Base-by-base conservation (phyloP, 805 yeast species). In the Wickerhamomyces kurtzmanii region DNA sequence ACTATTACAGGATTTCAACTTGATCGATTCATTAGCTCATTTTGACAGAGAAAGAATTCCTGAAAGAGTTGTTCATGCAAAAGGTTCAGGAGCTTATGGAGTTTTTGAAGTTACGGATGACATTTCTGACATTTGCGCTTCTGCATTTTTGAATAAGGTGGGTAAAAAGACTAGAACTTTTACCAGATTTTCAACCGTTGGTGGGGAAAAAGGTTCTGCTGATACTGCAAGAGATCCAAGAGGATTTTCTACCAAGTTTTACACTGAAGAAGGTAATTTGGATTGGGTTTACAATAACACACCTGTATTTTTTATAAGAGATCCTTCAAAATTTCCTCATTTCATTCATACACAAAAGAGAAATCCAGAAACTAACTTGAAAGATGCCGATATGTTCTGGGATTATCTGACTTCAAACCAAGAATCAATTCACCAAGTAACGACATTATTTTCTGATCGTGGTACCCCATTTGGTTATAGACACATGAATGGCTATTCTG, bases 1-100 rank as follows among this genome's bases (percentile, higher is more conserved):
- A 40, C 59, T 84, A 35, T 58, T 84, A 45, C 94, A 84, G 52
- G 94, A 84, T 52, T 77, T 80, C 58, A 75, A 75, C 49, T 59
- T 84, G 55, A 66, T 84, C 43, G 94, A 84, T 46, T 68, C 84
- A 3, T 56, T 84, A 32, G 87, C 94, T 13, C 94, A 83, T 54
- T 84, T 84, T 45, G 93, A 82, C 58, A 68, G 94, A 42, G 95
- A 84, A 57, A 65, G 94, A 56, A 79, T 84, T 39, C 94, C 94
- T 9, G 94, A 85, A 60, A 68, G 95, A 57, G 94, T 84, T 32
- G 94, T 85, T 20, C 95, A 84, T 49, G 95, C 95, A 30, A 84
- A 84, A 53, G 95, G 94, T 42, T 80, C 87, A 10, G 95, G 95
- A 49, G 94, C 94, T 8, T 82, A 65, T 51, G 94, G 94, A 40